Base-by-base conservation (phyloP, 257 asterid species). In the Catharanthus roseus region DNA sequence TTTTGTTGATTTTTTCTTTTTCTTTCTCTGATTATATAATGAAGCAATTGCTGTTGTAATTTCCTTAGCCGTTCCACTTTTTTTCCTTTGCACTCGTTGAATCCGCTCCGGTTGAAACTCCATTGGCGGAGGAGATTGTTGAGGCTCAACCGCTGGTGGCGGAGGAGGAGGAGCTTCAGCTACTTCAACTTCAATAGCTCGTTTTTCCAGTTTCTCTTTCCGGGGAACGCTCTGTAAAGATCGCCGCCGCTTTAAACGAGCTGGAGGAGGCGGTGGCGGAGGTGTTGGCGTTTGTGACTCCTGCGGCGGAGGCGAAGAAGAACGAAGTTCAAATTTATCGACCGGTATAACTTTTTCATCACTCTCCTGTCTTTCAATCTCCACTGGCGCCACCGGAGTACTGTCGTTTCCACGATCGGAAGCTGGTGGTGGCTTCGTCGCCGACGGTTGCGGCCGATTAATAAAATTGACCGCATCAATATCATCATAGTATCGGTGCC, bases 31-130 rank as follows among this genome's bases (percentile, higher is more conserved):
- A 70, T 71, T 85, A 81, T 90, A 88, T 60, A 90, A 62, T 26
- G 95, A 88, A 68, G 86, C 89, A 44, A 90, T 78, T 11, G 87
- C 91, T 19, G 95, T 81, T 24, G 93, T 87, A 31, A 88, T 41
- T 72, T 88, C 98, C 77, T 88, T 92, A 0, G 90, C 85, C 8
- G 89, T 38, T 7, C 93, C 97, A 34, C 86, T 88, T 83, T 80
- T 92, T 75, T 64, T 87, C 81, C 81, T 63, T 57, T 58, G 86
- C 71, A 82, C 67, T 31, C 57, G 77, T 15, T 53, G 71, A 2
- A 13, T 71, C 67, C 72, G 83, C 77, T 65, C 87, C 10, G 82
- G 71, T 68, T 36, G 71, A 23, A 61, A 26, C 11, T 26, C 81
- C 41, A 77, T 53, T 10, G 77, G 72, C 6, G 86, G 77, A 0